These are phyloP conservation scores for Salvia hispanica DNA, from an alignment of 257 asterid genomes.

Conservation along the genomic window DNA sequence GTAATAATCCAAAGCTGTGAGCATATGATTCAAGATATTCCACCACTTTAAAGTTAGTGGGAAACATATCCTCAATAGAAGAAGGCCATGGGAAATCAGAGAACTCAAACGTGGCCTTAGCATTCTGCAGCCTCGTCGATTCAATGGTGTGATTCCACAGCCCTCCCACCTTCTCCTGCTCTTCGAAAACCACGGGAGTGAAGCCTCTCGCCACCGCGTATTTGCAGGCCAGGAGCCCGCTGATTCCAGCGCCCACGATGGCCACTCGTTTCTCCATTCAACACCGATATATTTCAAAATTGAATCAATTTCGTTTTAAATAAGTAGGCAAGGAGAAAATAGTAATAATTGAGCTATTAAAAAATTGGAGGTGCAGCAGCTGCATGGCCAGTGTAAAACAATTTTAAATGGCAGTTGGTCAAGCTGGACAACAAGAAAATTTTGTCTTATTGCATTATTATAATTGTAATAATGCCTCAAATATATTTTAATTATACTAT, in stretches of 20 bases:
- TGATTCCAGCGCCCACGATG: conserved; percentile 62
- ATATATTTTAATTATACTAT: too few species aligned
- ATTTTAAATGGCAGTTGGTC: too few species aligned
- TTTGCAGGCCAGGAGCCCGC: conserved; percentile 63
- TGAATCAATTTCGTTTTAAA: too few species aligned
- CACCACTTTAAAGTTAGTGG: conserved; percentile 34
- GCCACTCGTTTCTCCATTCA: conserved; percentile 47
- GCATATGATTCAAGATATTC: conserved; percentile 59
- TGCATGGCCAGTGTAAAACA: too few species aligned
- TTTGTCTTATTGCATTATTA: too few species aligned
- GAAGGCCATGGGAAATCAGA: conserved; percentile 71
- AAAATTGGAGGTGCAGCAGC: too few species aligned
- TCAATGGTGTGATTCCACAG: conserved; percentile 60
- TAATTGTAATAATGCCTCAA: too few species aligned
- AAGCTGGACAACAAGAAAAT: too few species aligned
- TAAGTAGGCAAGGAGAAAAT: too few species aligned
- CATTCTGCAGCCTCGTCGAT: conserved; percentile 51
- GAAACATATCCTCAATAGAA: conserved; percentile 41
- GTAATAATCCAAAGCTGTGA: conserved; percentile 37
- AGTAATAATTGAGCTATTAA: too few species aligned
- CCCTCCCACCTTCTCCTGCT: conserved; percentile 48
- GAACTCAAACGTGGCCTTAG: conserved; percentile 39
- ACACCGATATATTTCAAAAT: too few species aligned
- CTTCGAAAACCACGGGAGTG: conserved; percentile 50
- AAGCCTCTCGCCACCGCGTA: conserved; percentile 45